Percentiles rank a stretch among this genome's conserved stretches.
Evolutionary conservation across 78 protist genomes (phyloP).

Genomic region (Dictyostelium capitatum): DNA sequence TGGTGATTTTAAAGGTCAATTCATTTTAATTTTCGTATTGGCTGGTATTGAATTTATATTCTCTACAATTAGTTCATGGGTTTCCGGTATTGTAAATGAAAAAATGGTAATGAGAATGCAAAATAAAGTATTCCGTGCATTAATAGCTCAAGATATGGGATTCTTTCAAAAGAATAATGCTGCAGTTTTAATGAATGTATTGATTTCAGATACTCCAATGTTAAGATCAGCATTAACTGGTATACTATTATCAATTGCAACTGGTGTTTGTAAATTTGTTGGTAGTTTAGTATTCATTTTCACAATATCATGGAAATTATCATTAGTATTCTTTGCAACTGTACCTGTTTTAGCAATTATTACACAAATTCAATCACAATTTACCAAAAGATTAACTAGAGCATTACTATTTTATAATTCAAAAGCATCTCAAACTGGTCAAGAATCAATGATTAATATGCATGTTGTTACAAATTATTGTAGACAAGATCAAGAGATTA

Average conservation of each 20-base stretch:
- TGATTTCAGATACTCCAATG: constrained; percentile 76
- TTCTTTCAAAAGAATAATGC: constrained; percentile 69
- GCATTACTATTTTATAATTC: constrained; percentile 20
- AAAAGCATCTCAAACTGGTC: constrained; percentile 42
- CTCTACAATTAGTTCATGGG: constrained; percentile 66
- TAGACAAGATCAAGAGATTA: constrained; percentile 52
- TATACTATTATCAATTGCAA: constrained; percentile 40
- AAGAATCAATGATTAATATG: constrained; percentile 58
- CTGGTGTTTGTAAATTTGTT: constrained; percentile 69
- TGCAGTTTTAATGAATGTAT: constrained; percentile 46
- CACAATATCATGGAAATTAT: constrained; percentile 69
- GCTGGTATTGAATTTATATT: constrained; percentile 59
- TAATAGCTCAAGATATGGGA: constrained; percentile 68
- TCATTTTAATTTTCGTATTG: constrained; percentile 50
- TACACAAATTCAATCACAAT: constrained; percentile 55
- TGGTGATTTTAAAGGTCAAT: constrained; percentile 7
- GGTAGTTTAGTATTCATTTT: constrained; percentile 77
- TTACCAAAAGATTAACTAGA: constrained; percentile 62
- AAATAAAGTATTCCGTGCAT: constrained; percentile 52
- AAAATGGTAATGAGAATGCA: constrained; percentile 57
- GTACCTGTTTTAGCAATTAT: constrained; percentile 45
- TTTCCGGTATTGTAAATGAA: constrained; percentile 75
- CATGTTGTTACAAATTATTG: constrained; percentile 68
- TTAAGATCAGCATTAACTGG: constrained; percentile 65
- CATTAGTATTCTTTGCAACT: constrained; percentile 68